These are phyloP conservation scores for Tilletia walkeri DNA, from an alignment of 1,284 basidiomycete species.

Conservation along the genomic window DNA sequence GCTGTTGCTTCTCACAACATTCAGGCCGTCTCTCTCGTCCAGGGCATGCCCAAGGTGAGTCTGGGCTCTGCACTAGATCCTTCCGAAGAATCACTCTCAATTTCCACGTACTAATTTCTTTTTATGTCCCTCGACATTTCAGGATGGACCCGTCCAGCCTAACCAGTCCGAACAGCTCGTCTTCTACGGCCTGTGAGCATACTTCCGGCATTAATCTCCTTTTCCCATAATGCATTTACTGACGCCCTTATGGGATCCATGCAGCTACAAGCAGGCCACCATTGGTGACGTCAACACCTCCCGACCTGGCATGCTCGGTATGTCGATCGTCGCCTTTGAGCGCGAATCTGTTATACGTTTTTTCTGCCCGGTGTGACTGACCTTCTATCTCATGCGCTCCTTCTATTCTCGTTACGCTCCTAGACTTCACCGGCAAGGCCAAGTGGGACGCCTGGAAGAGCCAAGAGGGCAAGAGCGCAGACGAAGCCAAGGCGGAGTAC, in stretches of 20 bases:
- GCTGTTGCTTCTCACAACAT: not conserved
- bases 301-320: conserved; percentile 53
- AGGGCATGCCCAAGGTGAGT: conserved; percentile 28
- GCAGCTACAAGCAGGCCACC: conserved; percentile 53
- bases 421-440: conserved; percentile 51
- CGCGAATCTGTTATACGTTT: too few relatives aligned
- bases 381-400: not conserved
- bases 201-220: not conserved
- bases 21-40: conserved; percentile 22
- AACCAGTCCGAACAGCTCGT: conserved; percentile 49
- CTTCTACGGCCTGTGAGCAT: conserved; percentile 48
- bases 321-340: conserved; percentile 18
- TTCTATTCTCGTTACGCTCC: not conserved
- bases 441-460: conserved; percentile 52
- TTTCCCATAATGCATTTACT: not conserved
- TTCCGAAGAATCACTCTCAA: not conserved
- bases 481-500: conserved; percentile 48
- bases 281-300: conserved; percentile 52
- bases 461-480: conserved; percentile 39
- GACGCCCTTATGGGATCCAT: not conserved
- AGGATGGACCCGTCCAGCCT: conserved; percentile 48
- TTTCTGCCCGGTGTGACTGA: not conserved
- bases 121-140: not conserved
- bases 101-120: not conserved
- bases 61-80: too few relatives aligned